Base-by-base conservation (phyloP, 2,329 filamentous ascomycete genomes). In the Westerdykella aurantiaca region DNA sequence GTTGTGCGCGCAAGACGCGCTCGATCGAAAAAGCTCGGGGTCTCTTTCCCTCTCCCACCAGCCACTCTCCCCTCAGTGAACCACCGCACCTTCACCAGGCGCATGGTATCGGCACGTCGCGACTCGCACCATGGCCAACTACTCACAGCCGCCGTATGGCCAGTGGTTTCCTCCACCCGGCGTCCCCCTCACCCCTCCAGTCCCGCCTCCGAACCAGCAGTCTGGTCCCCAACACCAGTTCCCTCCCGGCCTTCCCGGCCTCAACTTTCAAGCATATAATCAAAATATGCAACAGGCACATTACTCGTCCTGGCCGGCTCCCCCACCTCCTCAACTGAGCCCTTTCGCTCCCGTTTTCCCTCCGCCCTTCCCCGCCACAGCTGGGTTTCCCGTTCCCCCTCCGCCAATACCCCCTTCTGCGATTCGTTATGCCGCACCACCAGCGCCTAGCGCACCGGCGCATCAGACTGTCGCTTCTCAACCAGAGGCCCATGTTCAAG, bases 41-140 rank as follows among this genome's bases (percentile, higher is more conserved):
- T 14, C 12, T 33, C n/a, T 31, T 31, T 31, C 29, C n/a, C 29
- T 29, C 25, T 29, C 25, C 25, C 25, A 29, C 4, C 9, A 29
- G 2, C 7, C 25, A 5, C 25, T 29, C 11, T 29, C 25, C 7
- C 25, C 25, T 12, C 25, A 29, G 25, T 29, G 25, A 29, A 29
- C 9, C 9, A 3, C 25, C 25, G 25, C 11, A 29, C 7, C 25
- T 9, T 29, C 11, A 12, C 11, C 25, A 29, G 25, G 11, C 25
- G 25, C 25, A 21, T 12, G 25, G 7, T 29, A 29, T 12, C 25
- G 7, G 25, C 25, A 7, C 25, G 25, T 9, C 7, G 25, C 25
- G 25, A 29, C 25, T 29, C n/a, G 37, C 48, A 35, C 14, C 22
- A 65, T 65, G 62, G 60, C 60, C 13, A 60, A 56, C 53, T 56